Conservation (phyloP, 2,329 filamentous ascomycete genomes). For the Exophiala calicioides region DNA sequence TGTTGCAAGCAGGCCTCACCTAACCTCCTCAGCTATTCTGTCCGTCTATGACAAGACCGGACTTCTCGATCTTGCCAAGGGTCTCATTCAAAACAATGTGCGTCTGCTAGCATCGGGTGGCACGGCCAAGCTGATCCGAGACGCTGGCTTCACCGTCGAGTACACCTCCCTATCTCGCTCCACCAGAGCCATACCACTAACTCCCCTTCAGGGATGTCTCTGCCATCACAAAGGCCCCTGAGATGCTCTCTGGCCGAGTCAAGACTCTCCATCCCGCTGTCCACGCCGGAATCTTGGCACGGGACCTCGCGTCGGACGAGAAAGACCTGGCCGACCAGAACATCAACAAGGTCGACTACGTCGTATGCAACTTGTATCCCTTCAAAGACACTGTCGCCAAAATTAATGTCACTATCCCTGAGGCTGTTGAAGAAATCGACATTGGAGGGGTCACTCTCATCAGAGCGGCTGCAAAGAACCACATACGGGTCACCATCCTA, state of each 20-base stretch:
- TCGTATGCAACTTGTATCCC: conserved; percentile 97
- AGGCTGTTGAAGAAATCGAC: conserved; percentile 98
- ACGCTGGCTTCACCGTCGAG: conserved; percentile 94
- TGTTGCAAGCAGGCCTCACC: conserved; percentile 1
- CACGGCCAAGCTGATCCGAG: conserved; percentile 93
- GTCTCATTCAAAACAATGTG: conserved; percentile 83
- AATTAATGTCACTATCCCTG: conserved; percentile 92
- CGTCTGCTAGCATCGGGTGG: conserved; percentile 92
- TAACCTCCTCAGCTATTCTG: conserved; percentile 68
- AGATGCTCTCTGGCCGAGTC: conserved; percentile 89
- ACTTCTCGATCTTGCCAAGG: conserved; percentile 87
- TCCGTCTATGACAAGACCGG: conserved; percentile 99
- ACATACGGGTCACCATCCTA: conserved; percentile 90
- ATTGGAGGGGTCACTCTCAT: conserved; percentile 97
- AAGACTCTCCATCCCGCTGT: conserved; percentile 98
- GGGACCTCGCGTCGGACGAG: conserved; percentile 91
- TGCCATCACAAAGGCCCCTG: conserved; percentile 92
- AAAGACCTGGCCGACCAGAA: conserved; percentile 94
- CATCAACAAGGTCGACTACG: conserved; percentile 92
- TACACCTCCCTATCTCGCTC: conserved; percentile 44
- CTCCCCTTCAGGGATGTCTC: conserved; percentile 76
- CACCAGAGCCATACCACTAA: conserved; percentile 10
- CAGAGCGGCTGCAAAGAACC: conserved; percentile 96
- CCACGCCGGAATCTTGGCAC: conserved; percentile 80
- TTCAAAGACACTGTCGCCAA: conserved; percentile 99